Evolutionary conservation across 768 basidiomycete genomes (phyloP), one percentile per base, ranked within the genome.

Genomic region (Pisolithus orientalis): DNA sequence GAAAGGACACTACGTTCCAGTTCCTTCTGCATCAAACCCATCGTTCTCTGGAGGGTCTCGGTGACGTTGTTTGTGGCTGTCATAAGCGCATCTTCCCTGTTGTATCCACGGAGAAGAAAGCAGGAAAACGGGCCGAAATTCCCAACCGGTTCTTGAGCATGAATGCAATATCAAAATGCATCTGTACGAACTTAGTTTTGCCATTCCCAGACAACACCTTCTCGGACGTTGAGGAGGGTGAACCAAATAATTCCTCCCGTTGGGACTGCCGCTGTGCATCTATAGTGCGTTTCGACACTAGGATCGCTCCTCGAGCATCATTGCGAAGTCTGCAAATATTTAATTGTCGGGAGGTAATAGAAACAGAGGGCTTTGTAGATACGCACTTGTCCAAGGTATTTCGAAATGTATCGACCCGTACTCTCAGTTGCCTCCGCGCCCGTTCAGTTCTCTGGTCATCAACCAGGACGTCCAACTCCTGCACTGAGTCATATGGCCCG

Each of bases 61-160:
- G 94, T 97, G 9, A 99, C 90, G 55, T 94, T 80, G 55, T 87
- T 79, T 51, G 85, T 91, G n/a, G 91, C 84, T 57, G 83, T 83
- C 85, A 94, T 93, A 11, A 99, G 77, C 0, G 78, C 78, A 58
- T 96, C 94, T 57, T 93, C 92, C 7, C 85, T 87, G 44, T 46
- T 39, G 27, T 13, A 7, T n/a, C 17, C 50, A 50, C 31, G 8
- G 49, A 47, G 4, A 28, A 17, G 10, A 42, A 13, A 14, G 5
- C 28, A 45, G 28, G 8, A 7, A 42, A 7, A 14, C n/a, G 31
- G 31, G 46, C n/a, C 31, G 27, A n/a, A 24, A 39, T 29, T 5
- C 34, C 34, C 10, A 9, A 29, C 51, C 29, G 53, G 50, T 46
- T 47, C 7, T 47, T 31, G 5, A 38, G 34, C 7, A n/a, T 24